Conservation (phyloP, 2,329 filamentous ascomycete genomes). For the Aspergillus intermedius region DNA sequence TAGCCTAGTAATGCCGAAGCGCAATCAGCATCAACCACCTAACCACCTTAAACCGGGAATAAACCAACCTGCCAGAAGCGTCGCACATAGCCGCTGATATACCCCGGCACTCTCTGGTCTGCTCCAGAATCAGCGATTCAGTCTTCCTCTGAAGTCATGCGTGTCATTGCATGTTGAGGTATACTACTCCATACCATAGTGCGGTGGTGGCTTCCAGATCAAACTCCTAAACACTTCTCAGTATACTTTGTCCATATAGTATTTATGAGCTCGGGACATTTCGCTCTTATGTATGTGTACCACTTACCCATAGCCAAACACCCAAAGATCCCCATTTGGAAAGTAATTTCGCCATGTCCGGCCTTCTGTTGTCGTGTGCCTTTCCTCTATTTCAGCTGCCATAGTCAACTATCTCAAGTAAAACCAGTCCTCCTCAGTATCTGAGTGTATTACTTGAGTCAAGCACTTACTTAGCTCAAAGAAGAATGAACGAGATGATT, state of each 20-base stretch:
- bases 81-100: constrained; percentile 87
- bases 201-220: constrained; percentile 96
- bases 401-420: not conserved
- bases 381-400: not conserved
- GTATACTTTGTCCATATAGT: not conserved
- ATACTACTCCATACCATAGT: constrained; percentile 62
- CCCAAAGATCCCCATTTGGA: constrained; percentile 69
- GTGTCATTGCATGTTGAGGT: not conserved
- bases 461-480: no score
- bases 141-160: not conserved
- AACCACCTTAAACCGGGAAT: not conserved
- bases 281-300: not conserved
- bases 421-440: not conserved
- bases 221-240: constrained; percentile 58
- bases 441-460: not conserved
- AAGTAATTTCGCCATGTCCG: constrained; percentile 40
- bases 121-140: constrained; percentile 1
- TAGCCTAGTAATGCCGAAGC: constrained; percentile 19
- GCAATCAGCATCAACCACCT: not conserved
- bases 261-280: not conserved
- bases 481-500: no score
- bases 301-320: constrained; percentile 90
- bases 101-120: constrained; percentile 83
- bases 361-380: constrained; percentile 13
- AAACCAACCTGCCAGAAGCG: constrained; percentile 90